Base-by-base conservation (phyloP, 371 early-diverging fungal species). In the Lichtheimia hyalospora region DNA sequence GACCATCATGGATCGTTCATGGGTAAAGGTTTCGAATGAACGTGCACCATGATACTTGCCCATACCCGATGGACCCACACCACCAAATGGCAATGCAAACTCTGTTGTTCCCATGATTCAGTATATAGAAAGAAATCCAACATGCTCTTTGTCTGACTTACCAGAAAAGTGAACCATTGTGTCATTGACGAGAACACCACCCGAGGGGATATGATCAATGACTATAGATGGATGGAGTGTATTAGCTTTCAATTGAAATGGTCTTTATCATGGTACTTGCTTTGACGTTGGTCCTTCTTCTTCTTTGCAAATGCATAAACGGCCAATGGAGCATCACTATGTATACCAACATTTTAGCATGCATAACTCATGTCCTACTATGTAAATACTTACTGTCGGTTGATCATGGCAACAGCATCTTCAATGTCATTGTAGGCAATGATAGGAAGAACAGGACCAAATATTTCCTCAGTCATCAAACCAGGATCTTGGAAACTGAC, bases 1-100 rank as follows among this genome's bases (percentile, higher is more conserved):
- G 67, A 77, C 60, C 67, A 88, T 56, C 39, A 83, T 74, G 14
- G 82, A 62, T 10, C 91, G 73, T 54, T 84, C 81, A 57, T 93
- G 92, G 6, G 89, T 82, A 71, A 96, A 94, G 0, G 83, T 72
- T 10, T 87, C 71, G 61, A 94, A 92, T 3, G 93, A 89, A 58
- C 73, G 69, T 49, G 79, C 76, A 39, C 96, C 97, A 58, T 92
- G 93, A 72, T 96, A 97, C 13, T 66, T 67, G 49, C 98, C 98
- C 71, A 90, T 84, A 16, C 98, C 98, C 13, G 93, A 92, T 5
- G 71, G 62, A 3, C 97, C 97, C 8, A 89, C 84, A n/a, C 97
- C 98, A 60, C 96, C 97, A 72, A 96, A 96, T 28, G 97, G 97
- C n/a, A 92, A 61, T 27, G 67, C 57, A 39, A 79, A 70, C 58